These are phyloP conservation scores for Rhizophagus sp. DNA, from an alignment of 192 early-diverging fungal genomes.

Conservation along the genomic window DNA sequence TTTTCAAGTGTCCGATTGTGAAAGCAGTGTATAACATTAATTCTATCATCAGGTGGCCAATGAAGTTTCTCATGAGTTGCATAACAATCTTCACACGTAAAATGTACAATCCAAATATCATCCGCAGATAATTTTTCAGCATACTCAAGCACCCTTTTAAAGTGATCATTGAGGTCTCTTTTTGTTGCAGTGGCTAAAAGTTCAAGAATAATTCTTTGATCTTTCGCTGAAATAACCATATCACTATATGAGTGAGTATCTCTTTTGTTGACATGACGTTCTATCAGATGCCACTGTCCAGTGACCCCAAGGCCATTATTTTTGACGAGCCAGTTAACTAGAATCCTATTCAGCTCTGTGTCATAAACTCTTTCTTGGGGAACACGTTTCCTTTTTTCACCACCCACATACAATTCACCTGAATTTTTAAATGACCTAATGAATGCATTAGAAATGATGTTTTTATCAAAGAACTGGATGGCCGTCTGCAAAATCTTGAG, in stretches of 20 bases:
- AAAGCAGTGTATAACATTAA: conserved; percentile 33
- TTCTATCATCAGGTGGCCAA: conserved; percentile 17
- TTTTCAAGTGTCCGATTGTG: conserved; percentile 19
- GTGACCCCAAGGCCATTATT: conserved; percentile 22
- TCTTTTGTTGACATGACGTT: conserved; percentile 14
- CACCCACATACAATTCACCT: background rate
- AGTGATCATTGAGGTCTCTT: conserved; percentile 21
- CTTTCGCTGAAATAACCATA: conserved; percentile 22
- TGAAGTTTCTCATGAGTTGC: conserved; percentile 9
- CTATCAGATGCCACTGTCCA: conserved; percentile 34
- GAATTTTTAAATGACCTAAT: background rate
- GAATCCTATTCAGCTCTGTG: conserved; percentile 34
- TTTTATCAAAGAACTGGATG: background rate
- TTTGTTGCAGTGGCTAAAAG: conserved; percentile 32
- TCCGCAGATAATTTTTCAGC: conserved; percentile 11
- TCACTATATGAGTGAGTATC: conserved; percentile 24
- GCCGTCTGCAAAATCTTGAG: background rate
- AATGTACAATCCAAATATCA: conserved; percentile 30
- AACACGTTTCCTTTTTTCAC: conserved; percentile 9
- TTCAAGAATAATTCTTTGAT: conserved; percentile 28
- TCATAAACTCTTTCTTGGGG: conserved; percentile 36
- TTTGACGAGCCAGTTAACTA: conserved; percentile 30
- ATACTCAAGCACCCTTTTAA: conserved; percentile 23
- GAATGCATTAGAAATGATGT: background rate
- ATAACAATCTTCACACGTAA: conserved; percentile 29